Conservation (phyloP, 192 early-diverging fungal species). For the Coemansia furcata region DNA sequence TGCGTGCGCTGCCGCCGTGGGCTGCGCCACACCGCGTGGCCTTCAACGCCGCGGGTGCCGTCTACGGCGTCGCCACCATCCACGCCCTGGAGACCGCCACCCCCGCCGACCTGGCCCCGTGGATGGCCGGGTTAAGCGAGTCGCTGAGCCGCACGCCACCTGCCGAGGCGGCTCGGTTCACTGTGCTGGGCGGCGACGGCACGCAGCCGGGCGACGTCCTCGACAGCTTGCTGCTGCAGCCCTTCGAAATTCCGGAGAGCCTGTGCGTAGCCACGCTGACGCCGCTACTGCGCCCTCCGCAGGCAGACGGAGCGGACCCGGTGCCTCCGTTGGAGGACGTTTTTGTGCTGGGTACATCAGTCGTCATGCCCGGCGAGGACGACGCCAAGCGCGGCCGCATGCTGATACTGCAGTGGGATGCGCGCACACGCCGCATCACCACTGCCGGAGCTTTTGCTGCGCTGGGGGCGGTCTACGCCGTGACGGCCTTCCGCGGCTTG, state of each 20-base stretch:
- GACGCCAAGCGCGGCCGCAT: constrained; percentile 74
- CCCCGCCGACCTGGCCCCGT: not conserved
- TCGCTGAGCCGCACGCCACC: constrained; percentile 7
- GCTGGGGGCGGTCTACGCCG: constrained; percentile 63
- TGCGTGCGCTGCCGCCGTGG: constrained; percentile 59
- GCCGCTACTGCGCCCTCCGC: constrained; percentile 4
- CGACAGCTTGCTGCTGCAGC: constrained; percentile 18
- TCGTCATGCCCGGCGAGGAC: constrained; percentile 56
- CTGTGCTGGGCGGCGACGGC: constrained; percentile 57
- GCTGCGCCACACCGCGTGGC: constrained; percentile 68
- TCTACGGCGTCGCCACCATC: constrained; percentile 66
- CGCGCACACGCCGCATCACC: constrained; percentile 45
- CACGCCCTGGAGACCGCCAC: constrained; percentile 26
- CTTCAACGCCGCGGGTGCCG: constrained; percentile 54
- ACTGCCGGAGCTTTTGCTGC: constrained; percentile 55
- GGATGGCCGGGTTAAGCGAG: constrained; percentile 1
- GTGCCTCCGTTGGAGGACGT: constrained; percentile 40
- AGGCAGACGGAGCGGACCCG: not conserved
- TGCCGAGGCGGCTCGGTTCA: constrained; percentile 51
- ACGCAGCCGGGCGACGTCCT: constrained; percentile 64
- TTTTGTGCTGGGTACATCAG: constrained; percentile 75
- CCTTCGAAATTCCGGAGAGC: constrained; percentile 38
- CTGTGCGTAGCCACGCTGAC: constrained; percentile 31
- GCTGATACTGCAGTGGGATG: constrained; percentile 61
- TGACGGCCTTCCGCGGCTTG: constrained; percentile 58